These are phyloP conservation scores for Dothidotthia symphoricarpi DNA, from an alignment of 2,329 filamentous ascomycete species.

Conservation along the genomic window DNA sequence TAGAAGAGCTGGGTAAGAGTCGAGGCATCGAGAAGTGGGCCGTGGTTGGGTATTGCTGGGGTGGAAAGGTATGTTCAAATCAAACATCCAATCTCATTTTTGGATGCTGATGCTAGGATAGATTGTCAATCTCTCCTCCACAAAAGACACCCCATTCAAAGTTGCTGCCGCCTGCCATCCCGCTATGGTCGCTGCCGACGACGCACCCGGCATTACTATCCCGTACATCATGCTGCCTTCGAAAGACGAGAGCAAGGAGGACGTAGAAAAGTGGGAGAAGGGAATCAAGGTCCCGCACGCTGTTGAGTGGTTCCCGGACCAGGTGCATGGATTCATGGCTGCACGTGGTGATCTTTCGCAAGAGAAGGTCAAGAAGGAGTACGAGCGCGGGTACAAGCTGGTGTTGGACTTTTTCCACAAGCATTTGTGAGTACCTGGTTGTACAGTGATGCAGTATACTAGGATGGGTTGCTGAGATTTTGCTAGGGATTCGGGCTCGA, in stretches of 20 bases:
- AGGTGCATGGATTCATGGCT: conserved; percentile 50
- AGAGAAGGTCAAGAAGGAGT: conserved; percentile 50
- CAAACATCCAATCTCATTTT: neutral
- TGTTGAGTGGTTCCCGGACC: conserved; percentile 51
- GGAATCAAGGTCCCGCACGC: conserved; percentile 48
- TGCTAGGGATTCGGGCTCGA: conserved; percentile 17
- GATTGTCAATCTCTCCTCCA: conserved; percentile 56
- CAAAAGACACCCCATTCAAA: conserved; percentile 56
- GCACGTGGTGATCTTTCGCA: conserved; percentile 49
- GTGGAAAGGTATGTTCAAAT: conserved; percentile 42
- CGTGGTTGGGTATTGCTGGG: conserved; percentile 62
- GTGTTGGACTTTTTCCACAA: conserved; percentile 54
- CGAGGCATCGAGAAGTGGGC: conserved; percentile 56
- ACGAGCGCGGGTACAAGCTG: conserved; percentile 51
- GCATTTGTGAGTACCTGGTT: conserved; percentile 47
- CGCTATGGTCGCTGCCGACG: conserved; percentile 60
- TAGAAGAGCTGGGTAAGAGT: conserved; percentile 53
- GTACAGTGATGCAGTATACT: neutral
- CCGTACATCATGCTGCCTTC: conserved; percentile 59
- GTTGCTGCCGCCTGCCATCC: conserved; percentile 58
- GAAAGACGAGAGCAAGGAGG: conserved; percentile 56
- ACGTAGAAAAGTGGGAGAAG: conserved; percentile 51
- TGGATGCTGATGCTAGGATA: conserved; percentile 29
- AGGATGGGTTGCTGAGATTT: conserved; percentile 13
- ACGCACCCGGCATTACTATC: conserved; percentile 56